phyloP scores from a whole-genome alignment of 352 stramenopile species.

The Thraustochytrium sp. region DNA sequence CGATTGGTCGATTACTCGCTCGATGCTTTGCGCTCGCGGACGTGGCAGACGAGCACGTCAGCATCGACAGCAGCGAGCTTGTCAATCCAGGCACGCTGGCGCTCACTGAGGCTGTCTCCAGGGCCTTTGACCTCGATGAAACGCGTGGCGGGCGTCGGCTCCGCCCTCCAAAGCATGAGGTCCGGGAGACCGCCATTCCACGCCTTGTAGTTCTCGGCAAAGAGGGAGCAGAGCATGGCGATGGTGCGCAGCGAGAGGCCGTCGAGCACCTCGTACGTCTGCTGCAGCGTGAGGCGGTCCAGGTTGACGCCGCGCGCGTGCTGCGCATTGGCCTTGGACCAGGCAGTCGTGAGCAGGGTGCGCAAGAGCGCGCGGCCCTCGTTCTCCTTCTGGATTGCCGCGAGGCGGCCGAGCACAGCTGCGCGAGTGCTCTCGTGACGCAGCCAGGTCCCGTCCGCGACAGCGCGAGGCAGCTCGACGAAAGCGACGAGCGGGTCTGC shows the following conservation, averaged over 20 bases:
- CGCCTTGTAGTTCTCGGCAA: constrained; percentile 20
- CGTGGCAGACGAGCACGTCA: background rate
- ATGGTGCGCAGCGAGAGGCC: background rate
- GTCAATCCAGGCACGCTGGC: constrained; percentile 27
- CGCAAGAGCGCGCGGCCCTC: background rate
- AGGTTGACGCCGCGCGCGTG: constrained; percentile 20
- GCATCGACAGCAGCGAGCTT: constrained; percentile 7
- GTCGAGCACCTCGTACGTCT: background rate
- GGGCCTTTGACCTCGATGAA: constrained; percentile 38
- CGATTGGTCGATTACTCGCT: background rate
- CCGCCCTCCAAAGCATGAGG: constrained; percentile 21
- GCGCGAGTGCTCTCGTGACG: background rate
- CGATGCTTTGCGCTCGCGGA: no score
- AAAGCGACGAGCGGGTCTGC: background rate
- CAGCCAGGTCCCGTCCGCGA: background rate
- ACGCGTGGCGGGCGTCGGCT: background rate
- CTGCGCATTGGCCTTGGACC: background rate
- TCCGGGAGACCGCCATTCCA: constrained; percentile 30
- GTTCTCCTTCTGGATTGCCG: background rate
- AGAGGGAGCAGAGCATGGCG: constrained; percentile 20
- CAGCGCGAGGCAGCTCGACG: background rate
- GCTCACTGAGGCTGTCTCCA: background rate
- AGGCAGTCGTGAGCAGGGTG: background rate
- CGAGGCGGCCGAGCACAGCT: background rate
- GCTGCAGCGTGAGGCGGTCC: background rate